Evolutionary conservation across 768 basidiomycete genomes (phyloP).

Genomic region (Psilocybe subaeruginosa): DNA sequence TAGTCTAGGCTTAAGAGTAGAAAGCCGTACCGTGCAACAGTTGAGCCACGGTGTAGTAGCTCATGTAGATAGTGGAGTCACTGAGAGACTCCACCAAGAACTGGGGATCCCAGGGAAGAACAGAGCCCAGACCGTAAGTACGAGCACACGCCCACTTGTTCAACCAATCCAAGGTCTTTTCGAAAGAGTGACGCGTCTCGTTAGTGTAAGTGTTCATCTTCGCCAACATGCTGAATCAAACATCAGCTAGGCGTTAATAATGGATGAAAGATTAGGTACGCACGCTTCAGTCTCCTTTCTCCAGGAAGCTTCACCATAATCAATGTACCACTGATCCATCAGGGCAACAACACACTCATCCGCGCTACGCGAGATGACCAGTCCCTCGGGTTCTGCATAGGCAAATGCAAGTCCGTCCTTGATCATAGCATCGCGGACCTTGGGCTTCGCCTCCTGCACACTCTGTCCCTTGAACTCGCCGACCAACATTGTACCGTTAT

Average conservation of each 20-base stretch:
- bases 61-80: conserved; percentile 99
- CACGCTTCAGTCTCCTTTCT: conserved; percentile 83
- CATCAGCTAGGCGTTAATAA: conserved; percentile 6
- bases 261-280: conserved; percentile 27
- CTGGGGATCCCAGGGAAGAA: conserved; percentile 94
- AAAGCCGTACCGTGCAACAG: conserved; percentile 77
- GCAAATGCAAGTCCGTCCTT: conserved; percentile 76
- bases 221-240: conserved; percentile 61
- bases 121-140: conserved; percentile 93
- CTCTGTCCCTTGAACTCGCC: conserved; percentile 89
- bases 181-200: conserved; percentile 94
- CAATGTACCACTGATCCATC: conserved; percentile 99
- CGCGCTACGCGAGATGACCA: conserved; percentile 87
- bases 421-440: conserved; percentile 86
- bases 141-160: conserved; percentile 99
- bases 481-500: conserved; percentile 87
- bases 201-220: conserved; percentile 88
- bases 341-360: conserved; percentile 98
- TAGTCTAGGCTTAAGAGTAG: background rate
- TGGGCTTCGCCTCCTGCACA: conserved; percentile 91
- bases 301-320: conserved; percentile 95
- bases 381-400: conserved; percentile 94
- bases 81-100: conserved; percentile 97
- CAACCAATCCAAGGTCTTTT: conserved; percentile 91
- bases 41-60: conserved; percentile 94